Evolutionary conservation across 352 stramenopile genomes (phyloP), one percentile per base, ranked within the genome.

Genomic region (Globisporangium heterothallicum): DNA sequence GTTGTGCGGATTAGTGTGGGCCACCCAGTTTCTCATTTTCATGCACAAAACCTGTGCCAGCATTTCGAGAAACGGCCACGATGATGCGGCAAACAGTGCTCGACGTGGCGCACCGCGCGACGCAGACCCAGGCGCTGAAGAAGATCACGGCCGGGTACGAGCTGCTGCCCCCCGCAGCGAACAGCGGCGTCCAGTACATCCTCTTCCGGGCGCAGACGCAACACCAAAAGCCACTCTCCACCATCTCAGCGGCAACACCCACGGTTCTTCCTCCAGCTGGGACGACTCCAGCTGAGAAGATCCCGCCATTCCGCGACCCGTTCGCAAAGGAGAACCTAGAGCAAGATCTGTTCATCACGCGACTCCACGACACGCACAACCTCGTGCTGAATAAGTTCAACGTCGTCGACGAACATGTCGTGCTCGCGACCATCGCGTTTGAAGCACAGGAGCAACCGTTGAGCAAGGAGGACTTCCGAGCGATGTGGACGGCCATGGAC

Each of bases 361-460:
- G 74, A 41, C 53, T 92, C 25, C 66, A 88, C 48, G 75, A 58
- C 41, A 83, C 76, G 24, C 79, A 92, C 64, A 87, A 88, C 63
- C 67, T 92, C 49, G 68, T 91, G 49, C 70, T 92, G 34, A 91
- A 92, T 61, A 92, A 92, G 61, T 92, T 89, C 43, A 78, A 71
- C 10, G 64, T 92, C 25, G 79, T 87, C 29, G 75, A 90, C 42
- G 79, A 89, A 51, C 82, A 91, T 43, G 72, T 78, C 9, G 79
- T 92, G 53, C 68, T 92, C 24, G 53, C 75, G 43, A 92, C 82
- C 4, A 72, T 87, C 45, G 77, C 83, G 46, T 91, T 83, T 61
- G 72, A 80, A 21, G 58, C 61, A 44, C 82, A 92, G 59, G 77
- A 86, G 61, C 58, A 70, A 34, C 66, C 77, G 30, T 56, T 92